Evolutionary conservation across 257 asterid species (phyloP).

Genomic region (Linaria vulgaris): DNA sequence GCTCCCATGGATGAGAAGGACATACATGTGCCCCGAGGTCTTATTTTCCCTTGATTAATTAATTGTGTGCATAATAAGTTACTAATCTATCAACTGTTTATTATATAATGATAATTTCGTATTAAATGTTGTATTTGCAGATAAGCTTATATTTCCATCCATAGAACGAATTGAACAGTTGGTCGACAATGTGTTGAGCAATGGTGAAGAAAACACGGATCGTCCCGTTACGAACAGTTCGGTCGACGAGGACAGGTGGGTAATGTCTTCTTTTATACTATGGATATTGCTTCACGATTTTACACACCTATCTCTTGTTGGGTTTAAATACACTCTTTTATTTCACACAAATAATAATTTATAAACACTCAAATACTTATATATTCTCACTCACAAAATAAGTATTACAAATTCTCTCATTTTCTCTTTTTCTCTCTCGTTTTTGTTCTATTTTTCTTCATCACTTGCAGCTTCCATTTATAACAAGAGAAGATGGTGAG

Average conservation of each 20-base stretch:
- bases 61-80: neutral
- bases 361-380: no score
- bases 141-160: slow-evolving; percentile 42
- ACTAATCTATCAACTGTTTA: neutral
- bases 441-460: no score
- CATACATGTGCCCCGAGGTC: slow-evolving; percentile 51
- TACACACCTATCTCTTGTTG: no score
- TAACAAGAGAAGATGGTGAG: no score
- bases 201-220: slow-evolving; percentile 45
- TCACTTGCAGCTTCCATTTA: no score
- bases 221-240: slow-evolving; percentile 32
- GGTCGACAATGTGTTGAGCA: slow-evolving; percentile 35
- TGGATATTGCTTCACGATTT: no score
- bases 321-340: no score
- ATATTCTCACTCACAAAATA: no score
- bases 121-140: slow-evolving; percentile 30
- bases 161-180: slow-evolving; percentile 42
- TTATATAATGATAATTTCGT: no score
- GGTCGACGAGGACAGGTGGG: slow-evolving; percentile 67
- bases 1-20: slow-evolving; percentile 53
- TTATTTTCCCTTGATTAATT: neutral
- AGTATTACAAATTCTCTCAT: no score
- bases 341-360: no score
- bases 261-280: neutral
- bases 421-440: no score